These are phyloP conservation scores for Chenopodium suecicum DNA, from an alignment of 148 eudicot genomes.

Conservation along the genomic window DNA sequence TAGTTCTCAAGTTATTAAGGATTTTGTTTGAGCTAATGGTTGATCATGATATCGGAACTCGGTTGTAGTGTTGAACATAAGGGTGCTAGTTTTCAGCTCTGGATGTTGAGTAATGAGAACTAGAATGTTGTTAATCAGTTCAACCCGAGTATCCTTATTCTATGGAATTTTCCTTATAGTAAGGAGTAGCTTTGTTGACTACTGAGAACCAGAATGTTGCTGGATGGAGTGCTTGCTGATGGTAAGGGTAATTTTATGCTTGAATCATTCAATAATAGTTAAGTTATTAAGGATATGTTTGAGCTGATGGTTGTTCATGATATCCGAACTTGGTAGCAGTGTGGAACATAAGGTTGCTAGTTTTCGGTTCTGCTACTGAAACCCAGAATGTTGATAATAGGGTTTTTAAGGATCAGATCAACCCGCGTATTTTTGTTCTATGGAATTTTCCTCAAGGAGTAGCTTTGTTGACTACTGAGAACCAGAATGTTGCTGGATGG, in stretches of 20 bases:
- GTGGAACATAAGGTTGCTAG: not conserved
- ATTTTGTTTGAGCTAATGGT: too few relatives aligned
- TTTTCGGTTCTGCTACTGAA: not conserved
- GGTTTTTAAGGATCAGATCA: not conserved
- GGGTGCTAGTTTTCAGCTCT: not conserved
- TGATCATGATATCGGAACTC: too few relatives aligned
- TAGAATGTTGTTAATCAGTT: too few relatives aligned
- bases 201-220: not conserved
- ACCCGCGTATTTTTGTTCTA: not conserved
- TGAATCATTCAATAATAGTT: not conserved
- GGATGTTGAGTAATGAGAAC: not conserved
- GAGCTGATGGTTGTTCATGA: too few relatives aligned
- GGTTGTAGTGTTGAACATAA: not conserved
- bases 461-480: not conserved
- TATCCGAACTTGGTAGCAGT: not conserved
- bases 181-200: not conserved
- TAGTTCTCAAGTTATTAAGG: too few relatives aligned
- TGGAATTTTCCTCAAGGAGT: not conserved
- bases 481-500: not conserved
- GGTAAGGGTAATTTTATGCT: not conserved
- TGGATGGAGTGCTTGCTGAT: not conserved
- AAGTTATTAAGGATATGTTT: too few relatives aligned
- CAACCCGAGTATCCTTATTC: too few relatives aligned
- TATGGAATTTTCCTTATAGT: not conserved
- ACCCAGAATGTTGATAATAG: not conserved